Conservation (phyloP, 73 alveolate genomes). For the Stentor coeruleus region DNA sequence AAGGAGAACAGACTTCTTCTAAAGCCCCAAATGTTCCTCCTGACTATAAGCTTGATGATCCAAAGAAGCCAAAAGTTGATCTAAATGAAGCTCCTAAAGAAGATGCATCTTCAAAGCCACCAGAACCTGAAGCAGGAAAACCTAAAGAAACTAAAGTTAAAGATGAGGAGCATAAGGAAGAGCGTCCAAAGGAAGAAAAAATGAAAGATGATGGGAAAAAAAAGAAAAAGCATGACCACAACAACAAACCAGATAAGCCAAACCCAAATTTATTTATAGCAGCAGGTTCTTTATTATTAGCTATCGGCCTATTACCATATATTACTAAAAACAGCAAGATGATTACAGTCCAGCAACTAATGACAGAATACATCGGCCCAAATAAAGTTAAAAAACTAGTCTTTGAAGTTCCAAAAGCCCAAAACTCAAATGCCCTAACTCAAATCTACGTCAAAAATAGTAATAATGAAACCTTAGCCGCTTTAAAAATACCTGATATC, state of each 20-base stretch:
- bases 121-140: too few relatives aligned
- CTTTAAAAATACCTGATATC: not conserved
- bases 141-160: too few relatives aligned
- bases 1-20: too few relatives aligned
- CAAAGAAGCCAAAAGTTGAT: not conserved
- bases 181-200: not conserved
- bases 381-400: not conserved
- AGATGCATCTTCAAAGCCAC: too few relatives aligned
- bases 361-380: not conserved
- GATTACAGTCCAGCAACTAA: not conserved
- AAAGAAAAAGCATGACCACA: not conserved
- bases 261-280: not conserved
- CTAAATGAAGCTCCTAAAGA: too few relatives aligned
- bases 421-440: not conserved
- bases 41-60: not conserved
- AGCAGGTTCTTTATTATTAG: not conserved
- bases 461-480: not conserved
- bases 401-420: not conserved
- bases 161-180: constrained; percentile 14
- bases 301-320: not conserved
- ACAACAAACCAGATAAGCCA: not conserved
- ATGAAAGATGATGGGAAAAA: not conserved
- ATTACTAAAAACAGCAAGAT: too few relatives aligned
- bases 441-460: not conserved
- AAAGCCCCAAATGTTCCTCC: too few relatives aligned